Evolutionary conservation across 345 rosid genomes (phyloP), one percentile per base, ranked within the genome.

Genomic region (Hypericum perforatum): DNA sequence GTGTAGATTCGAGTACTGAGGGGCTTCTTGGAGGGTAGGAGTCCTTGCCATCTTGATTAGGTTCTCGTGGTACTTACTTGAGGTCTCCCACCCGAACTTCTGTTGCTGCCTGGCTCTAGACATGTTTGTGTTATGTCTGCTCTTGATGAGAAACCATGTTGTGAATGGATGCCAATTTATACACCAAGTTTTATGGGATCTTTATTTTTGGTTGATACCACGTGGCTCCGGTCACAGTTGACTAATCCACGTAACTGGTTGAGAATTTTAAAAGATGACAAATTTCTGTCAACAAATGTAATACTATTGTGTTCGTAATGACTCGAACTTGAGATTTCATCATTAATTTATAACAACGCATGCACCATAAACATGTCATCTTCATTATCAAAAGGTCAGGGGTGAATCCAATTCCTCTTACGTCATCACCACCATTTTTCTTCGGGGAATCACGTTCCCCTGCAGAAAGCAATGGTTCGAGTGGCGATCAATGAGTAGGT

Each of bases 1-100:
- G 70, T 62, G 64, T n/a, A 72, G 69, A 13, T 6, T 69, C 0
- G 84, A 82, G 71, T 78, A 78, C 8, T 62, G 75, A 16, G 81
- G 72, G 9, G 51, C 57, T 46, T 61, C 77, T 3, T 56, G 48
- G 12, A 68, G 16, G 39, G 62, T 74, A 7, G 81, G 61, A 61
- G 2, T 45, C 69, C 69, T 68, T 11, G 63, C 52, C 10, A 72
- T 43, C 16, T 4, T 49, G 0, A 74, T 7, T 10, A 76, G 3
- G 45, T 74, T 72, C 7, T 49, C 52, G 54, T 68, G 65, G 76
- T 67, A 72, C 12, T 80, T 84, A 0, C 38, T 7, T 56, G 80
- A 59, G 7, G 67, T 52, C 9, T 42, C 65, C 74, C 68, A 63
- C 37, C 62, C 74, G 6, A 22, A 22, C 32, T 22, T 1, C 32